Evolutionary conservation across 2,329 filamentous ascomycete species (phyloP).

Genomic region (Botrytis aclada): DNA sequence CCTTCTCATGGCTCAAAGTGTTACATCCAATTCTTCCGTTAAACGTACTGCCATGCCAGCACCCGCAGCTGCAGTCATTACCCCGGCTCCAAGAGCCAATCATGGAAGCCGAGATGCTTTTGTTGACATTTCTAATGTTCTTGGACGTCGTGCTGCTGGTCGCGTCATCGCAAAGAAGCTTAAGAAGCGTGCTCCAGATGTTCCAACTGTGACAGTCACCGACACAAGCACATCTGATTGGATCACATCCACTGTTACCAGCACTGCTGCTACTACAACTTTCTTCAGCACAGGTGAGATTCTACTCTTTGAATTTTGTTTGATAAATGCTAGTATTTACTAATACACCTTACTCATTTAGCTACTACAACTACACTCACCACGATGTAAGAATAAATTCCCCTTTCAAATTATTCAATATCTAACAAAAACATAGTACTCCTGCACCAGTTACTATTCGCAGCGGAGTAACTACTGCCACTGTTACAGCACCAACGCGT

Average conservation of each 20-base stretch:
- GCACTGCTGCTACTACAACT: conserved; percentile 9
- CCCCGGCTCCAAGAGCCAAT: conserved; percentile 8
- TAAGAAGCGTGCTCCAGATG: conserved; percentile 18
- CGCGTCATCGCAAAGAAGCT: conserved; percentile 11
- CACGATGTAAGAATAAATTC: not conserved
- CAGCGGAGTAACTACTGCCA: conserved; percentile 8
- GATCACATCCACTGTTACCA: conserved; percentile 14
- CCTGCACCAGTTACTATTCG: conserved; percentile 10
- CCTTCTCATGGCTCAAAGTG: conserved; percentile 13
- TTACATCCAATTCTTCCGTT: not conserved
- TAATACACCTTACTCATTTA: not conserved
- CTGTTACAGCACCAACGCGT: conserved; percentile 14
- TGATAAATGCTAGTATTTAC: not conserved
- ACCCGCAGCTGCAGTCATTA: not conserved
- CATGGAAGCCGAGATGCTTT: not conserved
- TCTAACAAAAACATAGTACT: conserved; percentile 3
- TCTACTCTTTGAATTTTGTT: not conserved
- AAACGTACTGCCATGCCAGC: not conserved
- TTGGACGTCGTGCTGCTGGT: conserved; percentile 17
- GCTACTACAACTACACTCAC: conserved; percentile 5
- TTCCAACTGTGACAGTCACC: conserved; percentile 13
- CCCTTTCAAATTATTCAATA: not conserved
- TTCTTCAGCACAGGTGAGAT: conserved; percentile 17
- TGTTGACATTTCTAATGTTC: conserved; percentile 10
- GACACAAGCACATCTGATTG: conserved; percentile 15